Evolutionary conservation across 768 basidiomycete species (phyloP).

Genomic region (Tulasnella sp.): DNA sequence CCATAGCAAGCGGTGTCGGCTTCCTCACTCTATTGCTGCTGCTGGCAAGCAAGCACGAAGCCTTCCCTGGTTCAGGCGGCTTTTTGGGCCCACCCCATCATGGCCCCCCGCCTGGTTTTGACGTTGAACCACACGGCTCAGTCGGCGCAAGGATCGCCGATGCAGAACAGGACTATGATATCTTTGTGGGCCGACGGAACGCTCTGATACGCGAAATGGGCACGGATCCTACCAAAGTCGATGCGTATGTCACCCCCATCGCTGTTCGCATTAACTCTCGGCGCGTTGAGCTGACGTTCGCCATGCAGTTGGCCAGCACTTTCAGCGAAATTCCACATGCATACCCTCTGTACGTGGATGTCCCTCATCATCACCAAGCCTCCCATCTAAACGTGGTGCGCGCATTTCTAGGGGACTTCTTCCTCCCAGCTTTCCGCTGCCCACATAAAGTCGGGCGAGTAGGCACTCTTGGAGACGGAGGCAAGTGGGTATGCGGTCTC

Average conservation of each 20-base stretch:
- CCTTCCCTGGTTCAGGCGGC: neutral
- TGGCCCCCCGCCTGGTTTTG: neutral
- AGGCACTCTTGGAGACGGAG: conserved; percentile 21
- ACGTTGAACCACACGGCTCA: neutral
- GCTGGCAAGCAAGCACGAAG: neutral
- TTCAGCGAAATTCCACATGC: neutral
- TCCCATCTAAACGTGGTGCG: neutral
- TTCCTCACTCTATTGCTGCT: conserved; percentile 14
- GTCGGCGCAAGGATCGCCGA: neutral
- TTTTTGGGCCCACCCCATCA: neutral
- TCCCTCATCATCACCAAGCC: neutral
- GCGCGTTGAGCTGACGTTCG: neutral
- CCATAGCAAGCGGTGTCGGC: conserved; percentile 9
- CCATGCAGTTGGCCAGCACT: neutral
- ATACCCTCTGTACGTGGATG: conserved; percentile 11
- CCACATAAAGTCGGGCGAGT: conserved; percentile 15
- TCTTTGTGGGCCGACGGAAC: conserved; percentile 6
- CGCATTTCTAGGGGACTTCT: conserved; percentile 20
- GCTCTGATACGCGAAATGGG: conserved; percentile 15
- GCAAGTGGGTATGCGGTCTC: conserved; percentile 22
- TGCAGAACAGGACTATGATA: conserved; percentile 10
- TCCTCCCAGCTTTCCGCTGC: conserved; percentile 20
- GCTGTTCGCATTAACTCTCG: neutral
- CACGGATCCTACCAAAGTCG: conserved; percentile 6
- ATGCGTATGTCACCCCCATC: conserved; percentile 3